Conservation (phyloP, 306 rosid genomes). For the Quercus wislizeni region DNA sequence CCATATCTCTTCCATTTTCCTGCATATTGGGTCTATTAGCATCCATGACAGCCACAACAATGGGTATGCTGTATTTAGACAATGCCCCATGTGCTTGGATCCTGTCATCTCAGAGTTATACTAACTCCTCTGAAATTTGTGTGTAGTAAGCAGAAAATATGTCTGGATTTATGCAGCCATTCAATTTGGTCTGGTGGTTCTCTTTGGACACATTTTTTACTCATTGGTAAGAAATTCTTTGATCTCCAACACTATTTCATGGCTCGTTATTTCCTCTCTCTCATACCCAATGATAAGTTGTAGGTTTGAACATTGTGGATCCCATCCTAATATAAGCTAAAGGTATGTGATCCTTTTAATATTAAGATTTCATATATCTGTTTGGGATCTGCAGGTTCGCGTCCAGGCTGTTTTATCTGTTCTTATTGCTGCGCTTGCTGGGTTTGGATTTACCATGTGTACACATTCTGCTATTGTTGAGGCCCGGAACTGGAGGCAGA, state of each 20-base stretch:
- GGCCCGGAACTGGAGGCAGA: constrained; percentile 43
- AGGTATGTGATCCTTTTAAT: neutral
- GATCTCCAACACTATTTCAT: neutral
- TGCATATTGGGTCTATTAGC: constrained; percentile 80
- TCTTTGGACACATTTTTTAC: constrained; percentile 57
- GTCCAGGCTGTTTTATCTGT: constrained; percentile 65
- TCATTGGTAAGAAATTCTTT: constrained; percentile 51
- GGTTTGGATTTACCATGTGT: constrained; percentile 71
- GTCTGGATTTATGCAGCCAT: constrained; percentile 71
- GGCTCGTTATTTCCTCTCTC: neutral
- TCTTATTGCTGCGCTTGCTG: constrained; percentile 68
- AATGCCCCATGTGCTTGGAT: constrained; percentile 9
- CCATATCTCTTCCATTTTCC: constrained; percentile 78
- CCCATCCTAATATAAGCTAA: neutral
- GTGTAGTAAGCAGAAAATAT: constrained; percentile 58
- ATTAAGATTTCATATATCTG: neutral
- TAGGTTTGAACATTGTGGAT: constrained; percentile 2
- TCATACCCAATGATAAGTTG: neutral
- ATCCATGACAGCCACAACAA: constrained; percentile 74
- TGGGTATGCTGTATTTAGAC: constrained; percentile 42
- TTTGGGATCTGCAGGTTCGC: constrained; percentile 46
- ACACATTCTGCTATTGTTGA: constrained; percentile 43
- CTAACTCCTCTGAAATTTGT: constrained; percentile 20
- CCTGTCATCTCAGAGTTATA: neutral
- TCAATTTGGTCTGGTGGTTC: constrained; percentile 60